Conservation (phyloP, 352 stramenopile genomes). For the Porosira glacialis region DNA sequence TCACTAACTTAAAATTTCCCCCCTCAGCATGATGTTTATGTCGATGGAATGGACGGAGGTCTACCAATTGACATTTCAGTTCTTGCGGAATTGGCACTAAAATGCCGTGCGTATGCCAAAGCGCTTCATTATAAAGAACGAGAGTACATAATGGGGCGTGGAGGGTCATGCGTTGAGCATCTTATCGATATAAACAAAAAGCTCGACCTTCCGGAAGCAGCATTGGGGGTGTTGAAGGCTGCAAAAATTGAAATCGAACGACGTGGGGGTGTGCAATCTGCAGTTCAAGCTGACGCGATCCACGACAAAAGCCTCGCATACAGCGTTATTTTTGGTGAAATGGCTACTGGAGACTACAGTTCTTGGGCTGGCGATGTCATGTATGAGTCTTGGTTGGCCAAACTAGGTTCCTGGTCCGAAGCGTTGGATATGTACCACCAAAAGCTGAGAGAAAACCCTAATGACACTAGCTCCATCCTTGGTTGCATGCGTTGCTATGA, state of each 20-base stretch:
- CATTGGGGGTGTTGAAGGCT: constrained; percentile 95
- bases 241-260: constrained; percentile 70
- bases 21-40: too few species aligned
- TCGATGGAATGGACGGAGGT: constrained; percentile 87
- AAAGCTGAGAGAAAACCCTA: constrained; percentile 79
- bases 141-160: constrained; percentile 83
- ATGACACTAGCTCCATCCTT: constrained; percentile 89
- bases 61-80: constrained; percentile 95
- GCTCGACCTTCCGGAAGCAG: constrained; percentile 82
- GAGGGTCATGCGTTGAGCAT: constrained; percentile 91
- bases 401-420: constrained; percentile 93
- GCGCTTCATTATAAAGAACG: constrained; percentile 97
- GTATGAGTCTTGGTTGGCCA: constrained; percentile 94
- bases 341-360: constrained; percentile 60
- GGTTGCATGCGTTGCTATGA: constrained; percentile 97
- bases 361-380: constrained; percentile 79
- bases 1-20: too few species aligned
- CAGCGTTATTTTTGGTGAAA: constrained; percentile 71
- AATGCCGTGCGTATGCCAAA: constrained; percentile 97
- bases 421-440: constrained; percentile 90
- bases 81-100: constrained; percentile 92
- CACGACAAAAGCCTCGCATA: constrained; percentile 70
- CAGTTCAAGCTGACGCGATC: constrained; percentile 36
- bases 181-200: constrained; percentile 99
- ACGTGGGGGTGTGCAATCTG: constrained; percentile 31